Evolutionary conservation across 2,329 filamentous ascomycete genomes (phyloP), one percentile per base, ranked within the genome.

Genomic region (Penicillium griseofulvum): DNA sequence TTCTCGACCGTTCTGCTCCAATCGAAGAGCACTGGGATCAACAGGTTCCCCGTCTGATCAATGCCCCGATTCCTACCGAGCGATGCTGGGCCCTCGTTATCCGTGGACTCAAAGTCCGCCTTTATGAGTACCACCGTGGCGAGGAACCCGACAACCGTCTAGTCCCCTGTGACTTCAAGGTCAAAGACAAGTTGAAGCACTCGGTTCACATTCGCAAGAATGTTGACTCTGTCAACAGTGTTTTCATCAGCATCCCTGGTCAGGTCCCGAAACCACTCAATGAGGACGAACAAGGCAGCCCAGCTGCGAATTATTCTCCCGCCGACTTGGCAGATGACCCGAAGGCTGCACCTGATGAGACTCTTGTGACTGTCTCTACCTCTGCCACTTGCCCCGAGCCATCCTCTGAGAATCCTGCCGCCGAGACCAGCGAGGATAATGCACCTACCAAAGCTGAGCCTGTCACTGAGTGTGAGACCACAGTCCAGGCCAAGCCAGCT

Each of bases 51-150:
- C 26, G 17, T 6, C 24, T 54, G 12, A 9, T 29, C 12, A 14
- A 12, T 22, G 51, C 51, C 14, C 51, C 51, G 7, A 24, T 49
- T 5, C 17, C 37, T 1, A 11, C 17, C 16, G 38, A 45, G 7
- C 46, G 52, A 16, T 54, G 52, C 39, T 54, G 52, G 52, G 52
- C 31, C 5, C 17, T 54, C 3, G 24, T 54, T 10, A 12, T 54
- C 12, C 52, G 39, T 10, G 52, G 46, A 11, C 11, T 44, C n/a
- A 49, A 50, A n/a, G 31, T 53, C n/a, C 34, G 36, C 1, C 38
- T 54, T 2, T 43, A 36, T 4, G 52, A 54, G 4, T 54, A 54
- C 19, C 46, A 54, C 11, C 52, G 52, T 5, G 31, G 24, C 31
- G 24, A 54, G 17, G 4, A 17, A 4, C 17, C 19, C 7, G 38